Percentiles rank a stretch among this genome's conserved stretches.
phyloP scores from a whole-genome alignment of 2,329 filamentous ascomycete genomes.

The Zopfia rhizophila region DNA sequence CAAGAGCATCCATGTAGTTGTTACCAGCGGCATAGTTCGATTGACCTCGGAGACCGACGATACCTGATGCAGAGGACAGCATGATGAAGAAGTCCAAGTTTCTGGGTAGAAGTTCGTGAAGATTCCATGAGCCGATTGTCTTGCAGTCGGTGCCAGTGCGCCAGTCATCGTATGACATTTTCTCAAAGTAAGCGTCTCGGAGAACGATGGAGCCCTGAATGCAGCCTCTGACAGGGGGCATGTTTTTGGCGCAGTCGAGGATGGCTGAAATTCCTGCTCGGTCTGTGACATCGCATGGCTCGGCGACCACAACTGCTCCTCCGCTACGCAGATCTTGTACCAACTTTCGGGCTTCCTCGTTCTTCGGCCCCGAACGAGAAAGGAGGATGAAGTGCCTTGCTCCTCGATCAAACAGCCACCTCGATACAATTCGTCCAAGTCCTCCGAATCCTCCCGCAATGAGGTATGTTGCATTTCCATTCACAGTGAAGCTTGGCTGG shows the following conservation, averaged over 20 bases:
- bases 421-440: background rate
- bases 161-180: background rate
- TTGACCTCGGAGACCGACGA: constrained; percentile 19
- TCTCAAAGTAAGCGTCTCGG: background rate
- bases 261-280: background rate
- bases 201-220: constrained; percentile 4
- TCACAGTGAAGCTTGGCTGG: too few relatives aligned
- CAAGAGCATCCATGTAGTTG: constrained; percentile 21
- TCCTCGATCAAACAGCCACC: background rate
- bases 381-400: background rate
- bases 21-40: constrained; percentile 24
- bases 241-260: background rate
- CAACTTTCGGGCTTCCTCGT: background rate
- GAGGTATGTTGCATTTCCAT: background rate
- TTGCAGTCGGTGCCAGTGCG: background rate
- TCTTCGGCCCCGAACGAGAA: background rate
- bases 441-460: background rate
- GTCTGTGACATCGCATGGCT: constrained; percentile 6
- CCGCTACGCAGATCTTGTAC: background rate
- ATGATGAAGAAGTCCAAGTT: constrained; percentile 23
- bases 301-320: too few relatives aligned
- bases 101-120: constrained; percentile 12
- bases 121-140: constrained; percentile 7
- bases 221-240: constrained; percentile 10
- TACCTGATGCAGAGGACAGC: constrained; percentile 16